A percentile compares a stretch with the other conserved stretches of the same genome.
Evolutionary conservation across 1,284 basidiomycete genomes (phyloP).

Genomic region (Sporisorium graminicola): DNA sequence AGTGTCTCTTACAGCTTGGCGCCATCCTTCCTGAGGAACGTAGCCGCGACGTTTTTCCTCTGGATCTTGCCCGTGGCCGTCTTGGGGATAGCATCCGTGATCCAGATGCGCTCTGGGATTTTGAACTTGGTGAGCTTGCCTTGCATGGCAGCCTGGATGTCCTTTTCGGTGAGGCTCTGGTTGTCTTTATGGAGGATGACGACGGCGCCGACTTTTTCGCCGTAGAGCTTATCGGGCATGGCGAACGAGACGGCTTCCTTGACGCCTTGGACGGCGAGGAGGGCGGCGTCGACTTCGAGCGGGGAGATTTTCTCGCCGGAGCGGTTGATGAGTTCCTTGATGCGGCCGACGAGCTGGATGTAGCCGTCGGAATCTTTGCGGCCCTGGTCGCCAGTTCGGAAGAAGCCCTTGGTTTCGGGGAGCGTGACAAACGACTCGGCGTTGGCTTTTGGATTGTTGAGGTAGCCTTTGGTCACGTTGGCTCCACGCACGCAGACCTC

Average conservation of each 20-base stretch:
- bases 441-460: conserved; percentile 72
- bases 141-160: conserved; percentile 59
- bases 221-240: conserved; percentile 69
- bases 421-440: conserved; percentile 68
- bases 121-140: conserved; percentile 70
- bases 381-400: conserved; percentile 78
- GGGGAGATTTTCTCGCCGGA: conserved; percentile 79
- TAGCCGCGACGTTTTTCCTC: conserved; percentile 63
- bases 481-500: conserved; percentile 72
- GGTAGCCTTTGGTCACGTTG: conserved; percentile 72
- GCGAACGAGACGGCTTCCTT: conserved; percentile 73
- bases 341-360: conserved; percentile 72
- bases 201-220: conserved; percentile 69
- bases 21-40: conserved; percentile 54
- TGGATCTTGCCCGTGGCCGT: conserved; percentile 69
- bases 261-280: conserved; percentile 73
- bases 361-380: conserved; percentile 77
- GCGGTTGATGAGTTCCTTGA: conserved; percentile 70
- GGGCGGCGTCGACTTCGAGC: conserved; percentile 75
- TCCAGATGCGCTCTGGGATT: conserved; percentile 69
- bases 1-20: conserved; percentile 37
- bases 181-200: conserved; percentile 63
- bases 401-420: conserved; percentile 71
- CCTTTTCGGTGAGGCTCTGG: conserved; percentile 47
- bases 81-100: conserved; percentile 70